A percentile compares a stretch with the other conserved stretches of the same genome.
phyloP scores from a whole-genome alignment of 805 yeast species.

The Tetrapisispora nanseiensis region DNA sequence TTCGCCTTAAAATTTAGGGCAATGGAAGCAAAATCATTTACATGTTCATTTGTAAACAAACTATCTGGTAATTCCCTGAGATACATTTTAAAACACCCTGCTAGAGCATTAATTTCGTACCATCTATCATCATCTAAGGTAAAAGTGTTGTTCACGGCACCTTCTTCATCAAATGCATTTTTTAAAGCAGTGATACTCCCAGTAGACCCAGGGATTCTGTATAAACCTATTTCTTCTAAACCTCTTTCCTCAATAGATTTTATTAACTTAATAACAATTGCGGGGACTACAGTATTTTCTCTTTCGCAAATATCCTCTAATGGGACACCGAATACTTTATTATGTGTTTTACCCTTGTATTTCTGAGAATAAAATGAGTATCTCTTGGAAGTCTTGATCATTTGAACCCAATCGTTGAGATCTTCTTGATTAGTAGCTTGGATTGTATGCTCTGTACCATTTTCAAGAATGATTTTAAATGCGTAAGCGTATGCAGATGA shows the following conservation, averaged over 20 bases:
- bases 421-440: conserved; percentile 58
- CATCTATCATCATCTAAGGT: conserved; percentile 45
- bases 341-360: conserved; percentile 32
- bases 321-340: conserved; percentile 80
- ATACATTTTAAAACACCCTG: conserved; percentile 78
- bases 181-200: conserved; percentile 47
- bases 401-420: conserved; percentile 63
- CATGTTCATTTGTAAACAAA: conserved; percentile 55
- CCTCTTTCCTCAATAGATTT: conserved; percentile 80
- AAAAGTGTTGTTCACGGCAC: conserved; percentile 33
- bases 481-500: conserved; percentile 15
- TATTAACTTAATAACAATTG: conserved; percentile 53
- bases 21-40: conserved; percentile 42
- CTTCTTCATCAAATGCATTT: conserved; percentile 43
- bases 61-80: conserved; percentile 84
- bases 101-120: conserved; percentile 77
- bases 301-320: conserved; percentile 63
- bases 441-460: conserved; percentile 48
- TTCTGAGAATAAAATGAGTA: conserved; percentile 35
- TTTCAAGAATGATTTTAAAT: conserved; percentile 36
- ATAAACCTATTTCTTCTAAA: conserved; percentile 80
- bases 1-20: conserved; percentile 19
- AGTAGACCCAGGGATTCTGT: conserved; percentile 61
- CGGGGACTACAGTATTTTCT: conserved; percentile 55
- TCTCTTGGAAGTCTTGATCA: conserved; percentile 32